Evolutionary conservation across 2,329 filamentous ascomycete species (phyloP), one percentile per base, ranked within the genome.

Genomic region (Trichoderma koningii): DNA sequence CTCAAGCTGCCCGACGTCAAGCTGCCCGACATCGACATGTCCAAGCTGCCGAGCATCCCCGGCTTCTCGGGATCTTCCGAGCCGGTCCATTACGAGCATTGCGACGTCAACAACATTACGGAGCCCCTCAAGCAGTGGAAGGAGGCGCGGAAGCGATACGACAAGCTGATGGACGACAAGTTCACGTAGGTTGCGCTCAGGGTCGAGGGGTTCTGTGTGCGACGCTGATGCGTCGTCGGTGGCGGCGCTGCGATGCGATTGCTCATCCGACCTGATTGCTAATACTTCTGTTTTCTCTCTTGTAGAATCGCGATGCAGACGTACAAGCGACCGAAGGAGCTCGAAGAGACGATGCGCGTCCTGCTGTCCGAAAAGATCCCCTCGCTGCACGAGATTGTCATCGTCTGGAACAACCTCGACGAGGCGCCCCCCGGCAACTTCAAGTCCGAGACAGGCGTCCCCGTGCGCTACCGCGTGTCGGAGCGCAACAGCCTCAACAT

Each of bases 121-220:
- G 53, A 60, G 15, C 41, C 50, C 4, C 30, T 65, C 41, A 50
- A 66, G 28, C 51, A 42, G 38, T 66, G 53, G 55, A 65, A 60
- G 28, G 50, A 34, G 71, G 0, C 65, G 14, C 38, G 42, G 42
- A 19, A 65, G 21, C 80, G 78, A 12, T 78, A 80, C 77, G 79
- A 83, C 60, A 83, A 75, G 5, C 23, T 69, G 45, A 61, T 60
- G 12, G 70, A 68, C 12, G 71, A 73, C 66, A 72, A 71, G 69
- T 73, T 73, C 65, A 73, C 71, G 71, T 73, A 62, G 30, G 70
- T 68, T 45, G 41, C 26, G 56, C 44, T 10, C 7, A 10, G 34
- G 2, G 5, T 12, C 34, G 10, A 38, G 21, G 48, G 41, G 28
- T n/a, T 14, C 41, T 6, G 14, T 10, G 30, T 38, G 28, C 26